A percentile compares a stretch with the other conserved stretches of the same genome.
phyloP scores from a whole-genome alignment of 306 rosid genomes.

The Corylus avellana region DNA sequence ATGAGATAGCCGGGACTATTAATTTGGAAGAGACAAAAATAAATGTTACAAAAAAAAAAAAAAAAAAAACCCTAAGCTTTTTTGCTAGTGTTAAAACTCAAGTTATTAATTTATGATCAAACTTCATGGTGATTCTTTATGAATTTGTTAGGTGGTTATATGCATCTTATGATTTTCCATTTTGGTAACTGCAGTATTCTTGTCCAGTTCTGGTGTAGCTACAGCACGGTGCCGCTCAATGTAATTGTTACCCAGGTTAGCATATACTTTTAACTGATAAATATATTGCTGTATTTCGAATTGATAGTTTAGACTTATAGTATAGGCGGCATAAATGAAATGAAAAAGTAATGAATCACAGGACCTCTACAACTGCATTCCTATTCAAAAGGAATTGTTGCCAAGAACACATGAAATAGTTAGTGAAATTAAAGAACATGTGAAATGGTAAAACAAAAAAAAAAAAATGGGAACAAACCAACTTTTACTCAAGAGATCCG shows the following conservation, averaged over 20 bases:
- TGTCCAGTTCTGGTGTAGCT: slow-evolving; percentile 98
- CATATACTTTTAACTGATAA: slow-evolving; percentile 15
- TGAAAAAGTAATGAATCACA: not conserved
- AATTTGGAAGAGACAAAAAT: not conserved
- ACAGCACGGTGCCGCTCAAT: slow-evolving; percentile 91
- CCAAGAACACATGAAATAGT: no score
- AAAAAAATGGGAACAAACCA: no score
- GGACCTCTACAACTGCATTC: no score
- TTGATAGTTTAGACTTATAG: not conserved
- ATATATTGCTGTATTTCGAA: not conserved
- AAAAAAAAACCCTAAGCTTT: not conserved
- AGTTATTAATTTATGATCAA: not conserved
- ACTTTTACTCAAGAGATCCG: no score
- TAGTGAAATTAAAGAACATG: no score
- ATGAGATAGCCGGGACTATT: not conserved
- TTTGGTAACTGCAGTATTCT: slow-evolving; percentile 55
- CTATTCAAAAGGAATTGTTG: no score
- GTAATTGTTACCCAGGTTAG: slow-evolving; percentile 84
- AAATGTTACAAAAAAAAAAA: not conserved
- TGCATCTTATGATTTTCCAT: slow-evolving; percentile 16
- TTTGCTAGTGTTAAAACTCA: not conserved
- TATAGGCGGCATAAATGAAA: not conserved
- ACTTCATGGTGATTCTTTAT: not conserved
- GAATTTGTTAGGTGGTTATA: not conserved
- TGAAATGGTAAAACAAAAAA: no score